Evolutionary conservation across 148 eudicot genomes (phyloP), one percentile per base, ranked within the genome.

Genomic region (Rhododendron griersonianum): DNA sequence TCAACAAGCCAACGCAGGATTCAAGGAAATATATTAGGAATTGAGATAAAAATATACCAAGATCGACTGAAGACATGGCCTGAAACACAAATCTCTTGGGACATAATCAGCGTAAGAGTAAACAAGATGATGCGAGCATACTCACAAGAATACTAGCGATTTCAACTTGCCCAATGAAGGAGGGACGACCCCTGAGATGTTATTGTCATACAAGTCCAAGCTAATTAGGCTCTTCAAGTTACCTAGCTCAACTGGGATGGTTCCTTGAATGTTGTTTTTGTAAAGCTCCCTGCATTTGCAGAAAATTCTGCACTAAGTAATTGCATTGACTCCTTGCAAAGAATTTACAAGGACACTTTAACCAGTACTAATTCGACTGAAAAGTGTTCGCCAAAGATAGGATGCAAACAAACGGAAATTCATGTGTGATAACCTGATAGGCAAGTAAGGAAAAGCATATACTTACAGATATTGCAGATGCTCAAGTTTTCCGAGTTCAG

Each of bases 391-490:
- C 41, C 21, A 67, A 45, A 44, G 44, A 14, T 83, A 45, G 19
- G 59, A 67, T 37, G 48, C 30, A 83, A 83, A 13, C 75, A 63
- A 18, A 25, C 10, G 61, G 9, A 50, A 30, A 71, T n/a, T 7
- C 35, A 80, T 74, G 5, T 35, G 80, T 76, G 23, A 51, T 28
- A 74, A 57, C 61, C 37, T 76, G 33, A 51, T 37, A 74, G 69
- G 73, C 55, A 74, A 61, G 44, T 39, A n/a, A 86, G 21, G 44
- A 48, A 35, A 16, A 71, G 25, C 37, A 45, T 47, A 83, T 41
- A 90, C 99, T 91, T 83, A 96, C 99, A 96, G 91, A 89, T 96
- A 95, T 85, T 95, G 98, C 50, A 96, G 97, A 86, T 93, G 92
- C 89, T 94, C 97, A 86, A 96, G 97, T 89, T 89, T 96, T 65